Evolutionary conservation across 352 stramenopile species (phyloP).

Genomic region (Aphanomyces invadans): DNA sequence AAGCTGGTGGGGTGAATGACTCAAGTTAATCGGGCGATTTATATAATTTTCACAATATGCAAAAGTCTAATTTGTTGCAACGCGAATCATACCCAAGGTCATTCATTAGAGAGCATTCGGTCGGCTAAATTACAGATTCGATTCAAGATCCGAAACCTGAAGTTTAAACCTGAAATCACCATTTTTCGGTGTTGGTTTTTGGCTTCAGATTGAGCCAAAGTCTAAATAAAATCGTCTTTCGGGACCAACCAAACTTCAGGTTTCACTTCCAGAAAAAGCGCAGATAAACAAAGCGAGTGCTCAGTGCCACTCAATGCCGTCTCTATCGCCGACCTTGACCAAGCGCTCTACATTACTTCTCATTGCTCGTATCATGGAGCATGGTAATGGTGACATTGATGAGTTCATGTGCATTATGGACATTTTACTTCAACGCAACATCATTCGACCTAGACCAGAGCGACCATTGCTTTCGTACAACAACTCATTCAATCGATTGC

Average conservation of each 20-base stretch:
- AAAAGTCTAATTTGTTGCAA: no score
- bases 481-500: background rate
- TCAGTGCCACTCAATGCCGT: background rate
- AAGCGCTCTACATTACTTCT: background rate
- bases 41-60: no score
- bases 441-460: background rate
- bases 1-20: no score
- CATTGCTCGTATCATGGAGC: background rate
- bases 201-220: no score
- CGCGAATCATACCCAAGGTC: no score
- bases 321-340: background rate
- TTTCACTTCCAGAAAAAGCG: background rate
- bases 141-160: no score
- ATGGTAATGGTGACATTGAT: constrained; percentile 6
- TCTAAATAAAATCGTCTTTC: no score
- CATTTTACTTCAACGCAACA: background rate
- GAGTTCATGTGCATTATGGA: background rate
- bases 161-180: no score
- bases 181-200: no score
- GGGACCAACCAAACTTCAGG: background rate
- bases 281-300: background rate
- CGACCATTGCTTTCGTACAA: background rate
- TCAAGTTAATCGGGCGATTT: no score
- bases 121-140: no score
- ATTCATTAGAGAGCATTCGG: no score